Conservation (phyloP, 106 monocot species). For the Allium sativum region DNA sequence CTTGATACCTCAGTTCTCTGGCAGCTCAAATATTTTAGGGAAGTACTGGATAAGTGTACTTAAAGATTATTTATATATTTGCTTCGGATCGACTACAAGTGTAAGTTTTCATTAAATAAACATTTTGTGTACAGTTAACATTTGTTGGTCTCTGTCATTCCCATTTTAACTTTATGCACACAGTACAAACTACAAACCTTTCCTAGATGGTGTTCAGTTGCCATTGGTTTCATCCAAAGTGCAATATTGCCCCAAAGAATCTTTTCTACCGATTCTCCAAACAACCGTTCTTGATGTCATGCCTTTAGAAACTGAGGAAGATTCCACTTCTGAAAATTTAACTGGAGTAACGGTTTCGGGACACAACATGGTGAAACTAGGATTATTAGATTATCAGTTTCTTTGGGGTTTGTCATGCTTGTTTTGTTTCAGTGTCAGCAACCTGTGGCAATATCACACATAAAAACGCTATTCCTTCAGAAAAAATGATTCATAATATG, state of each 20-base stretch:
- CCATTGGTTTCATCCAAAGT: constrained; percentile 70
- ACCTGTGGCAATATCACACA: constrained; percentile 6
- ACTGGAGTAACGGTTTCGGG: constrained; percentile 33
- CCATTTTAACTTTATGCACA: constrained; percentile 6
- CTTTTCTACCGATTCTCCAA: constrained; percentile 65
- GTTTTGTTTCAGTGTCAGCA: constrained; percentile 55
- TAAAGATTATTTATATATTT: constrained; percentile 71
- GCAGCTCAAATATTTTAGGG: constrained; percentile 50
- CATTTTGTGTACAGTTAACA: not conserved
- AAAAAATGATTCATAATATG: constrained; percentile 4
- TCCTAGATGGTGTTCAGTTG: constrained; percentile 90
- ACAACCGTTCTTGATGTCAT: constrained; percentile 59
- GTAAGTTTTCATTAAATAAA: constrained; percentile 31
- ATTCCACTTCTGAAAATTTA: constrained; percentile 15
- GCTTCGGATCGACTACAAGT: constrained; percentile 47
- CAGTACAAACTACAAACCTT: constrained; percentile 88
- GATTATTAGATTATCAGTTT: constrained; percentile 53
- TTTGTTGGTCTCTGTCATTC: not conserved
- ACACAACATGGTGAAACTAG: constrained; percentile 62
- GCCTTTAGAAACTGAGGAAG: constrained; percentile 34
- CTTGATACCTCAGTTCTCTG: constrained; percentile 68
- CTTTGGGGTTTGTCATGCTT: constrained; percentile 79
- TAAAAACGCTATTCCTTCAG: constrained; percentile 10
- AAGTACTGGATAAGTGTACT: constrained; percentile 75
- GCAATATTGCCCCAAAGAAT: constrained; percentile 59